Conservation (phyloP, 805 yeast species). For the Suhomyces sp. region DNA sequence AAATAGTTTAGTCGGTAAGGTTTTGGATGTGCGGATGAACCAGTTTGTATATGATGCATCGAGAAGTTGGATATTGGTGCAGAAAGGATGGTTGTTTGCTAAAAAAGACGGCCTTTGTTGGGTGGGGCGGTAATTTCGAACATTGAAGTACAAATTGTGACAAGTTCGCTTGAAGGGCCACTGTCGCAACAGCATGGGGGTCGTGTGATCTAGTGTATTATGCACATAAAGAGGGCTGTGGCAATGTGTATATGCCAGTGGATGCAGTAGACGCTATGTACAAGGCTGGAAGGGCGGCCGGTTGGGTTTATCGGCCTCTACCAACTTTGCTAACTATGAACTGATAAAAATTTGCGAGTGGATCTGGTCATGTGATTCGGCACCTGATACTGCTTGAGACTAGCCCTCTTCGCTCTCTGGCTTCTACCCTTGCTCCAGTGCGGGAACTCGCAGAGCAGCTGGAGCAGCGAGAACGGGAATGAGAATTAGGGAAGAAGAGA, state of each 20-base stretch:
- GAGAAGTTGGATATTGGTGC: constrained; percentile 17
- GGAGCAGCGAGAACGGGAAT: not conserved
- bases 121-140: constrained; percentile 9
- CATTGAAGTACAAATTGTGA: constrained; percentile 5
- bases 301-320: not conserved
- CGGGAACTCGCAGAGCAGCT: not conserved
- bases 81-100: constrained; percentile 17
- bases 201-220: not conserved
- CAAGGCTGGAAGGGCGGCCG: not conserved
- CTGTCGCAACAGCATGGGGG: constrained; percentile 12
- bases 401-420: not conserved
- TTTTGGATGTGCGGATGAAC: constrained; percentile 7
- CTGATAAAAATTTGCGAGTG: not conserved
- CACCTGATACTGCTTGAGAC: not conserved
- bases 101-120: constrained; percentile 10
- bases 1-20: not conserved
- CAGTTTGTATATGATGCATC: constrained; percentile 17
- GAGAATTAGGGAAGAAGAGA: not conserved
- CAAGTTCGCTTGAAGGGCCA: constrained; percentile 17
- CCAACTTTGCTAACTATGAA: not conserved
- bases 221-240: not conserved
- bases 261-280: not conserved
- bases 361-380: not conserved
- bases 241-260: not conserved
- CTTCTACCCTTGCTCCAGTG: not conserved